Percentiles rank a stretch among this genome's conserved stretches.
Conservation (phyloP, 257 asterid species). For the Craterostigma plantagineum region DNA sequence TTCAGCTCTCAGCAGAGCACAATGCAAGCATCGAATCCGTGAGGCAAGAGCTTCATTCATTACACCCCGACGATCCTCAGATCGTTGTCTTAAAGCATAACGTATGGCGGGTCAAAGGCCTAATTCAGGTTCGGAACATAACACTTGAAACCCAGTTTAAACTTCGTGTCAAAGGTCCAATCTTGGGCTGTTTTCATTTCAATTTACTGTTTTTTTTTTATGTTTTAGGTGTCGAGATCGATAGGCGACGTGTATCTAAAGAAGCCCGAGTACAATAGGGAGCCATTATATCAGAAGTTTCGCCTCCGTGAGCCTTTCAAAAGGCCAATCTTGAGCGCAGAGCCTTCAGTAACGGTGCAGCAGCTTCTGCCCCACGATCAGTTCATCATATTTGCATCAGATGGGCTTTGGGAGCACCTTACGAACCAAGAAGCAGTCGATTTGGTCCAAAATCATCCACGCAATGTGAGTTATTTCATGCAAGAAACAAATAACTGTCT, state of each 20-base stretch:
- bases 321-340: slow-evolving; percentile 50
- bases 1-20: slow-evolving; percentile 67
- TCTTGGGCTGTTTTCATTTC: no score
- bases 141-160: background rate
- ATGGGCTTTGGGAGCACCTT: slow-evolving; percentile 69
- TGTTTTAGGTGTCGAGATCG: slow-evolving; percentile 36
- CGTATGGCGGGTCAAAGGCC: slow-evolving; percentile 85
- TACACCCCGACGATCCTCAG: slow-evolving; percentile 74
- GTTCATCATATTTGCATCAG: slow-evolving; percentile 51
- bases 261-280: slow-evolving; percentile 46
- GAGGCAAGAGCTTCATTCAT: slow-evolving; percentile 49
- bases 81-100: slow-evolving; percentile 70
- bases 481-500: background rate
- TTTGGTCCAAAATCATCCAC: slow-evolving; percentile 46
- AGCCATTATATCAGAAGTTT: slow-evolving; percentile 46
- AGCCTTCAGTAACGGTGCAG: slow-evolving; percentile 38
- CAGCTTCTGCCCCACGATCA: slow-evolving; percentile 51
- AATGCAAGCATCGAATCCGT: slow-evolving; percentile 60
- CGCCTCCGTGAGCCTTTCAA: slow-evolving; percentile 51
- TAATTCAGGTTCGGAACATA: slow-evolving; percentile 50
- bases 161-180: no score
- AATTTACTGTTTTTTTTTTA: no score
- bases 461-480: slow-evolving; percentile 25
- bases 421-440: slow-evolving; percentile 57
- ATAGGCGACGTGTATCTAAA: slow-evolving; percentile 56